These are phyloP conservation scores for Saccharomycopsis amapae DNA, from an alignment of 805 yeast genomes.

Conservation along the genomic window DNA sequence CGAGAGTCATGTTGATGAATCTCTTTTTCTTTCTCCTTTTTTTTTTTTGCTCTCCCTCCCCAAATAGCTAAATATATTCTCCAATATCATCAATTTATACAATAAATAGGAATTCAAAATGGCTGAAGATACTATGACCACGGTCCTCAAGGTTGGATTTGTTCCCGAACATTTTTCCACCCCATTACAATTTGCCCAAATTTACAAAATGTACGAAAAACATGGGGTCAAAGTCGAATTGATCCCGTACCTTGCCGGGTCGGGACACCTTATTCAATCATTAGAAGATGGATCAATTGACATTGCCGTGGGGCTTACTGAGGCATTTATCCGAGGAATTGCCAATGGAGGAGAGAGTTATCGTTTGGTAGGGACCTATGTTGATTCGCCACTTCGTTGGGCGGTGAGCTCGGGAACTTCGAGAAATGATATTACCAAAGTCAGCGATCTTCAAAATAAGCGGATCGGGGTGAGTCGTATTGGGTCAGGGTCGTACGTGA, in stretches of 20 bases:
- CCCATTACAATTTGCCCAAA: constrained; percentile 67
- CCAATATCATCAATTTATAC: too few species aligned
- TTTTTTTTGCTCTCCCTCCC: too few species aligned
- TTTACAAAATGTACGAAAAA: constrained; percentile 47
- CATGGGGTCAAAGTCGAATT: constrained; percentile 50
- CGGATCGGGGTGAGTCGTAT: constrained; percentile 76
- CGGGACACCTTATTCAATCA: constrained; percentile 78
- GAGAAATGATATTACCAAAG: constrained; percentile 46
- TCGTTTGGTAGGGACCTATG: constrained; percentile 74
- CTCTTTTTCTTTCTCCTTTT: too few species aligned
- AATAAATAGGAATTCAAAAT: too few species aligned
- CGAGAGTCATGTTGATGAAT: too few species aligned
- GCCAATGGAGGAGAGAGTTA: constrained; percentile 61
- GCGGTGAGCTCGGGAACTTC: constrained; percentile 71
- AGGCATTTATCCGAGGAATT: constrained; percentile 79
- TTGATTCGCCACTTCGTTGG: constrained; percentile 84
- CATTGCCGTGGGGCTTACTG: constrained; percentile 83
- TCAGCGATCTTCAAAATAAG: constrained; percentile 40
- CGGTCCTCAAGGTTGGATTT: constrained; percentile 55
- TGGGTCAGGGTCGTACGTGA: constrained; percentile 87
- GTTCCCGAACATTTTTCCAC: constrained; percentile 92
- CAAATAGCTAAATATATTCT: too few species aligned
- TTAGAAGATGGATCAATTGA: constrained; percentile 59
- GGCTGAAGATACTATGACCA: neutral
- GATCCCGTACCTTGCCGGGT: constrained; percentile 74